phyloP scores from a whole-genome alignment of 306 rosid species.

The Medicago ruthenica region DNA sequence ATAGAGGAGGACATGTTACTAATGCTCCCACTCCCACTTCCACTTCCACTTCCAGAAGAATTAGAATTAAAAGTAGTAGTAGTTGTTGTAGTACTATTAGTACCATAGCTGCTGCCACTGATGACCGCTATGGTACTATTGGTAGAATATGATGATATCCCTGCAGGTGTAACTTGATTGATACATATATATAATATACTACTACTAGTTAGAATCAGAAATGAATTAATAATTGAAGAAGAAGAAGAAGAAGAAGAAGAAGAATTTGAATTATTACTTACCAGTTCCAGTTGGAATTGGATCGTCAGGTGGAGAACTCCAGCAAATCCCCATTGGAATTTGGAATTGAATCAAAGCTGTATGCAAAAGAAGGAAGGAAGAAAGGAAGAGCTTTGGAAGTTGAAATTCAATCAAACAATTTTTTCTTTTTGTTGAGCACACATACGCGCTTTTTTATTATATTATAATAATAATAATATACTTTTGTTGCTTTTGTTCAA shows the following conservation, averaged over 20 bases:
- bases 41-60: conserved; percentile 45
- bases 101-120: conserved; percentile 54
- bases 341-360: not conserved
- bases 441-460: not conserved
- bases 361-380: not conserved
- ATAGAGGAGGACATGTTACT: conserved; percentile 37
- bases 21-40: conserved; percentile 35
- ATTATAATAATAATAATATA: too few species aligned
- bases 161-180: conserved; percentile 43
- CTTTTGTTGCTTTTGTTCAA: not conserved
- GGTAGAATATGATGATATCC: conserved; percentile 56
- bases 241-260: not conserved
- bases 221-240: not conserved
- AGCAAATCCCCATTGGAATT: conserved; percentile 7
- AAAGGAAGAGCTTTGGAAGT: not conserved
- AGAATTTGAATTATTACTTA: not conserved
- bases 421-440: not conserved
- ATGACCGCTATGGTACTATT: too few species aligned
- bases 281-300: conserved; percentile 10
- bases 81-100: conserved; percentile 36
- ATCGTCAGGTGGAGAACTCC: not conserved
- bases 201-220: not conserved
- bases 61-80: conserved; percentile 36
- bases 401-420: not conserved
- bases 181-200: not conserved